Percentiles rank a stretch among this genome's conserved stretches.
These are phyloP conservation scores for Ogataea dorogensis DNA, from an alignment of 805 yeast species.

Conservation along the genomic window DNA sequence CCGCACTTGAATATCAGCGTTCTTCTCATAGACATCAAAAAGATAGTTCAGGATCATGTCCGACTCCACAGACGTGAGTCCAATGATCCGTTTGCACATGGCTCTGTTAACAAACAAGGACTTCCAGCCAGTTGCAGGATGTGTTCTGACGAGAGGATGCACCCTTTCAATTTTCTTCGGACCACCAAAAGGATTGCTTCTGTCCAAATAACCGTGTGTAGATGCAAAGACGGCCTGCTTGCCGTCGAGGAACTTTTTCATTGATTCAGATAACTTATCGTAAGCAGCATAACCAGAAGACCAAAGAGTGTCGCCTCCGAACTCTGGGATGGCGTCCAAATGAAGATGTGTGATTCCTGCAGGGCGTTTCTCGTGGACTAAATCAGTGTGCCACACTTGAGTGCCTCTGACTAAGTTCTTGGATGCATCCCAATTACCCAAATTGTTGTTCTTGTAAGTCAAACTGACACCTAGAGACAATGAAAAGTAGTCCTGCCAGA, in stretches of 20 bases:
- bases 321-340: conserved; percentile 46
- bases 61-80: conserved; percentile 50
- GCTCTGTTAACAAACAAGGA: conserved; percentile 52
- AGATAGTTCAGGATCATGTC: conserved; percentile 44
- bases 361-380: conserved; percentile 55
- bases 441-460: conserved; percentile 24
- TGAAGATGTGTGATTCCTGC: conserved; percentile 56
- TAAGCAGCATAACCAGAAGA: conserved; percentile 57
- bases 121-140: conserved; percentile 66
- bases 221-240: conserved; percentile 45
- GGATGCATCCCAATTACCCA: conserved; percentile 21
- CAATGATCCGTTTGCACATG: conserved; percentile 51
- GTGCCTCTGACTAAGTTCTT: conserved; percentile 17
- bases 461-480: conserved; percentile 23
- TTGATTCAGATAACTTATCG: conserved; percentile 52
- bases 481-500: conserved; percentile 40
- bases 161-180: conserved; percentile 50
- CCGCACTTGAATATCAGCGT: conserved; percentile 55
- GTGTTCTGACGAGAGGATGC: conserved; percentile 62
- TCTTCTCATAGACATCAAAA: conserved; percentile 45
- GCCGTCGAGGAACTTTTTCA: conserved; percentile 51
- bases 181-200: conserved; percentile 45
- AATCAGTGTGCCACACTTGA: conserved; percentile 51
- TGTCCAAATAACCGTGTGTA: conserved; percentile 39
- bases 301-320: conserved; percentile 61